phyloP scores from a whole-genome alignment of 2,329 filamentous ascomycete species.

The Trichoderma guizhouense region DNA sequence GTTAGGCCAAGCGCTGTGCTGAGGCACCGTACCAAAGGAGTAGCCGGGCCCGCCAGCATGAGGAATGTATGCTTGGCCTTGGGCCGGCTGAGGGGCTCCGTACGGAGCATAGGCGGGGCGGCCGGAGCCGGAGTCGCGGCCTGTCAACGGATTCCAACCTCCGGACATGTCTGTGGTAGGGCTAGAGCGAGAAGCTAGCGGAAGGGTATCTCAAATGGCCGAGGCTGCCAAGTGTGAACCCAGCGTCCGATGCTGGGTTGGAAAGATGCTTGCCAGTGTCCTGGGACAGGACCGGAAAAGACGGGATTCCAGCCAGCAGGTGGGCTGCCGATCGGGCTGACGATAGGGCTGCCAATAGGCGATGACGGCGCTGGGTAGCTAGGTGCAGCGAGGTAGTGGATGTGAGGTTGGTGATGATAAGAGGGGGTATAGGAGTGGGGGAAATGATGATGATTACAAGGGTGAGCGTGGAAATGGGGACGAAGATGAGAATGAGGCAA shows the following conservation, averaged over 20 bases:
- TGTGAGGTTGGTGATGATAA: not conserved
- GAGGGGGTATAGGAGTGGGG: no score
- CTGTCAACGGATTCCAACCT: constrained; percentile 40
- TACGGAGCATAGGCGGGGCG: constrained; percentile 34
- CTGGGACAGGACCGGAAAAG: constrained; percentile 30
- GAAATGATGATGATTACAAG: no score
- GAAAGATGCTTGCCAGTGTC: constrained; percentile 36
- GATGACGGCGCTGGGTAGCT: not conserved
- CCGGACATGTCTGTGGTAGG: constrained; percentile 30
- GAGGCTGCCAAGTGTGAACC: constrained; percentile 38
- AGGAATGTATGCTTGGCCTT: constrained; percentile 39
- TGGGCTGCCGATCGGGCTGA: constrained; percentile 9
- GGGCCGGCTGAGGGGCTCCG: constrained; percentile 33
- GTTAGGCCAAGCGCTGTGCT: constrained; percentile 23
- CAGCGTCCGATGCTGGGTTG: constrained; percentile 30
- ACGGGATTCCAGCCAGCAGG: constrained; percentile 30
- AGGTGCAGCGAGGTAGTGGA: not conserved
- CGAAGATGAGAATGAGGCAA: not conserved
- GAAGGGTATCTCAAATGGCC: constrained; percentile 16
- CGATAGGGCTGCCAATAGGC: not conserved
- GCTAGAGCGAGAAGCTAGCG: not conserved
- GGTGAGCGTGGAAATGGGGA: not conserved
- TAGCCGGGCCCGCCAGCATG: constrained; percentile 37
- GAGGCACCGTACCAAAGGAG: constrained; percentile 29
- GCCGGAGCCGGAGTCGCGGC: constrained; percentile 35